These are phyloP conservation scores for Psilocybe sp. DNA, from an alignment of 768 basidiomycete species.

Conservation along the genomic window DNA sequence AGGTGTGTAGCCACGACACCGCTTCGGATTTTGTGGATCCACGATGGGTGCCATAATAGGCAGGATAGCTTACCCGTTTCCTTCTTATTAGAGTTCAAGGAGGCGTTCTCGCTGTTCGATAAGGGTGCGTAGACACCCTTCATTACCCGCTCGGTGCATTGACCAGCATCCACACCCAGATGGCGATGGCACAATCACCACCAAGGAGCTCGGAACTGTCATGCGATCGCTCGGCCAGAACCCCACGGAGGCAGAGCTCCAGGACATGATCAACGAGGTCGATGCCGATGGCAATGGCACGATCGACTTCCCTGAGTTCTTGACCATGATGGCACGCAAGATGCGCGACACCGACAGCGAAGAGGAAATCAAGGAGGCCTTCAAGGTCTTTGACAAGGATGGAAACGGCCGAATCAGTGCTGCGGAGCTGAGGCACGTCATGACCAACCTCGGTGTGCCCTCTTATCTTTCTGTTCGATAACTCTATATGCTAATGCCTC, in stretches of 20 bases:
- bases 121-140: conserved; percentile 56
- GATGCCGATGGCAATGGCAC: conserved; percentile 42
- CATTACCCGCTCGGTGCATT: conserved; percentile 3
- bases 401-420: conserved; percentile 89
- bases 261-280: conserved; percentile 49
- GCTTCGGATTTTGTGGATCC: neutral
- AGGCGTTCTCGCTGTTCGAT: conserved; percentile 97
- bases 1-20: conserved; percentile 45
- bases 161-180: conserved; percentile 28
- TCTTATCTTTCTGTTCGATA: neutral
- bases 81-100: conserved; percentile 80
- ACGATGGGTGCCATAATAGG: neutral
- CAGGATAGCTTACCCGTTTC: conserved; percentile 4
- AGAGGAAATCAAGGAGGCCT: conserved; percentile 46
- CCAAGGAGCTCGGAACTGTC: conserved; percentile 44
- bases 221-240: conserved; percentile 49
- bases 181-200: conserved; percentile 48
- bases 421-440: conserved; percentile 88
- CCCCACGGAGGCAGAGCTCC: conserved; percentile 46
- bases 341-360: conserved; percentile 38
- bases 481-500: neutral
- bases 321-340: conserved; percentile 43
- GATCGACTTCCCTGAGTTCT: conserved; percentile 47
- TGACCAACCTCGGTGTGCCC: conserved; percentile 82
- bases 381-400: conserved; percentile 89